Evolutionary conservation across 164 flowering plant species (phyloP).

Genomic region (Sextonia rubra): DNA sequence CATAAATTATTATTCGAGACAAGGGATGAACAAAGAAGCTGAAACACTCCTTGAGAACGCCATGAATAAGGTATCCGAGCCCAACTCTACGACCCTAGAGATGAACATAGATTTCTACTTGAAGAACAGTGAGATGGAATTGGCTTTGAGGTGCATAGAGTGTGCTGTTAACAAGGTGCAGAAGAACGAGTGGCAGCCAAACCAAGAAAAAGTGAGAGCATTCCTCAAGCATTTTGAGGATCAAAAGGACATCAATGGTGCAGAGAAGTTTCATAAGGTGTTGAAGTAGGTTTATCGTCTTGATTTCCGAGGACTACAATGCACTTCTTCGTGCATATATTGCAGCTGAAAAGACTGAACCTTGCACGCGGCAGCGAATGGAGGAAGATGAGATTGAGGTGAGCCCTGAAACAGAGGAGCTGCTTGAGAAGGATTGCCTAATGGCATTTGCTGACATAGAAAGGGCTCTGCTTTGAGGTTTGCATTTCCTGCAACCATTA

Average conservation of each 20-base stretch:
- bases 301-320: constrained; percentile 24
- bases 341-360: constrained; percentile 41
- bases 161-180: constrained; percentile 28
- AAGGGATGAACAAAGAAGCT: constrained; percentile 59
- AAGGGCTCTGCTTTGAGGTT: no score
- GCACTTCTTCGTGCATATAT: constrained; percentile 40
- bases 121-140: constrained; percentile 24
- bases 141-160: constrained; percentile 40
- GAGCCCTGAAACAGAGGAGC: constrained; percentile 32
- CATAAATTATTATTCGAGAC: constrained; percentile 33
- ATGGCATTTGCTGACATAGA: no score
- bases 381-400: constrained; percentile 43
- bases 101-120: constrained; percentile 42
- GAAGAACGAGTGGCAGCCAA: constrained; percentile 38
- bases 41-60: constrained; percentile 27
- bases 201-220: constrained; percentile 17
- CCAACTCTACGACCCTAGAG: constrained; percentile 29
- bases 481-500: no score
- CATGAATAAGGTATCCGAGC: constrained; percentile 21
- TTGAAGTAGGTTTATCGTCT: constrained; percentile 38
- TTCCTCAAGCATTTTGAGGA: constrained; percentile 41
- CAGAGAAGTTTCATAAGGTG: constrained; percentile 45
- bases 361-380: constrained; percentile 43
- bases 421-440: constrained; percentile 43
- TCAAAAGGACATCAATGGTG: constrained; percentile 44